Evolutionary conservation across 1,284 basidiomycete species (phyloP), one percentile per base, ranked within the genome.

Genomic region (Gomphus sp.): DNA sequence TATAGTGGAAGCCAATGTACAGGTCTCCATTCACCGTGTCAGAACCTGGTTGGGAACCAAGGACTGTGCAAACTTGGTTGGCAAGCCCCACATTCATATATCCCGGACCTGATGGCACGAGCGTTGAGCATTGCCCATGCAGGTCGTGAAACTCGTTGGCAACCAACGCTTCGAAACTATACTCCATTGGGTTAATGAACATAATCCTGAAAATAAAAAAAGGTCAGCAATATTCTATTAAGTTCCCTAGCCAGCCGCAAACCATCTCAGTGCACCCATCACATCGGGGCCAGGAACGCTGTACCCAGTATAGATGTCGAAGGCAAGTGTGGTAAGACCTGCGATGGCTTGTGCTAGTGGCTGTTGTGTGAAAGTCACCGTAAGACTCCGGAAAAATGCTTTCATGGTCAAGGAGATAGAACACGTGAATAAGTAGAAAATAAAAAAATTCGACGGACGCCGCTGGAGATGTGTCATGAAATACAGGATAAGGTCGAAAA

Each of bases 231-330:
- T 8, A 43, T 48, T 37, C 18, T 33, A 18, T n/a, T 18, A 22
- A 25, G n/a, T 16, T 14, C 33, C n/a, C 25, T 14, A 47, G 12
- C 85, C 75, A 52, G 77, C 84, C 2, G 78, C 78, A 43, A 87
- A 79, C 85, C 86, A 88, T 22, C 74, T 72, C 58, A 88, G 69
- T 2, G 80, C 82, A 10, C 79, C 80, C 16, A 84, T 80, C 81
- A 87, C 86, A 31, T 73, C 75, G 0, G 80, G 76, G 65, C 78
- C 78, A 1, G 87, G 87, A 62, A 90, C 81, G 60, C 87, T 82
- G 68, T 90, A 91, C 2, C 89, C 89, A 14, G 79, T 80, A 65
- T 79, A 79, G 48, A 81, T 68, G 45, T 77, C 77, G 82, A 85
- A 70, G 79, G 87, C 49, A 80, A 80, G 69, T 25, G 81, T 70